A percentile compares a stretch with the other conserved stretches of the same genome.
Evolutionary conservation across 2,329 filamentous ascomycete species (phyloP).

Genomic region (Teratosphaeriaceae sp.): DNA sequence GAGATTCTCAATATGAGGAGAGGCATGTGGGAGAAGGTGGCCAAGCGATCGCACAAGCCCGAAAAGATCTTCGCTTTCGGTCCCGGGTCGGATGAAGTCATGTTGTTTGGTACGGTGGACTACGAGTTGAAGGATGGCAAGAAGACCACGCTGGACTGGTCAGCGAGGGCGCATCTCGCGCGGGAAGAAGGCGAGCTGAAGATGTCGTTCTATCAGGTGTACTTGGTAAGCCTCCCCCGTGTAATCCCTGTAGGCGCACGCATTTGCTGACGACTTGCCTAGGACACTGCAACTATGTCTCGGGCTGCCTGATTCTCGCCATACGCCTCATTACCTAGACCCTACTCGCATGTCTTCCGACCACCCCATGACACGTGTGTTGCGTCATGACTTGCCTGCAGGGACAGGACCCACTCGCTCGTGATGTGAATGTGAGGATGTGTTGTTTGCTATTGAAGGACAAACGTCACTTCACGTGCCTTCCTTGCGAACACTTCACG

Average conservation of each 20-base stretch:
- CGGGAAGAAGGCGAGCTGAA: slow-evolving; percentile 48
- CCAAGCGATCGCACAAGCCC: slow-evolving; percentile 40
- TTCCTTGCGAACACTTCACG: no score
- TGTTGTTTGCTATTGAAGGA: no score
- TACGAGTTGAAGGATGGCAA: slow-evolving; percentile 48
- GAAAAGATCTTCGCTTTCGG: slow-evolving; percentile 47
- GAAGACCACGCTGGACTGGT: slow-evolving; percentile 45
- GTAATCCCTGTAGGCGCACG: neutral
- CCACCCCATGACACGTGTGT: no score
- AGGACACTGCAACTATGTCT: slow-evolving; percentile 21
- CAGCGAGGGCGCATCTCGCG: slow-evolving; percentile 47
- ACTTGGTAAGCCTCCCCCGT: slow-evolving; percentile 37
- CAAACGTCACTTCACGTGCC: no score
- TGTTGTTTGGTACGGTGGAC: slow-evolving; percentile 48
- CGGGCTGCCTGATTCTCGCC: slow-evolving; percentile 15
- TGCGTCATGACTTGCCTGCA: no score
- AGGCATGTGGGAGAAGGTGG: slow-evolving; percentile 48
- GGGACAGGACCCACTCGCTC: no score
- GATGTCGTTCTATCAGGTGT: slow-evolving; percentile 50
- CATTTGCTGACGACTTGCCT: neutral
- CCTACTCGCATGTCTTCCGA: no score
- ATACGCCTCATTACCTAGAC: no score
- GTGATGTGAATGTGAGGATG: no score
- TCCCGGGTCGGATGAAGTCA: slow-evolving; percentile 40
- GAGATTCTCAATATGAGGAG: slow-evolving; percentile 47